Base-by-base conservation (phyloP, 192 early-diverging fungal species). In the Umbelopsis vinacea region DNA sequence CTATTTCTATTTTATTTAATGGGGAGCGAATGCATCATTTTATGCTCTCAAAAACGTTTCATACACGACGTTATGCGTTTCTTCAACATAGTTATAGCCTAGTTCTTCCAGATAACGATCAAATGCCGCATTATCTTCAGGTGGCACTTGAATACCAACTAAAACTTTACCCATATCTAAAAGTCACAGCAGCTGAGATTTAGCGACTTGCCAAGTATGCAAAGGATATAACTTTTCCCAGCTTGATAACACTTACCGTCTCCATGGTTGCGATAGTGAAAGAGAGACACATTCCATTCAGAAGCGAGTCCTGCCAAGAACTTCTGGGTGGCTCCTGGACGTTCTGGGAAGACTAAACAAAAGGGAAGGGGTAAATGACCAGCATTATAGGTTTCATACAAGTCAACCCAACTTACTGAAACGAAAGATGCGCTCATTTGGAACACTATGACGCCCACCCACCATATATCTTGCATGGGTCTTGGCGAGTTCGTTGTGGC, bases 231-330 rank as follows among this genome's bases (percentile, higher is more conserved):
- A 6, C 29, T 50, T 60, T 53, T 52, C 43, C 21, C 63, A 43
- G 3, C 4, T 6, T 43, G 11, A 43, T 43, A 12, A 43, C 6
- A 12, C 40, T 76, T 83, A 86, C 84, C 87, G 54, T 89, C 92
- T 38, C 98, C 98, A 82, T 96, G 93, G 81, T 98, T 97, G 60
- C 96, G 87, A 83, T 98, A 98, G 82, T 98, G 97, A 86, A 98
- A 98, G 33, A 98, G 84, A 21, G 94, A 91, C 19, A 96, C 92
- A 80, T 92, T 91, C 90, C 88, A 93, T 43, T 73, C 82, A 46
- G 89, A 84, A 24, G 78, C 72, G 43, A 98, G 71, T 11, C 89
- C 88, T 24, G 79, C 68, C 45, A 99, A 83, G 79, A 99, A 98
- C 75, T 94, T 91, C 21, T 89, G 83, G 47, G 98, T 83, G 6